phyloP scores from a whole-genome alignment of 2,329 filamentous ascomycete genomes.

The Ceratocystis albifundus region DNA sequence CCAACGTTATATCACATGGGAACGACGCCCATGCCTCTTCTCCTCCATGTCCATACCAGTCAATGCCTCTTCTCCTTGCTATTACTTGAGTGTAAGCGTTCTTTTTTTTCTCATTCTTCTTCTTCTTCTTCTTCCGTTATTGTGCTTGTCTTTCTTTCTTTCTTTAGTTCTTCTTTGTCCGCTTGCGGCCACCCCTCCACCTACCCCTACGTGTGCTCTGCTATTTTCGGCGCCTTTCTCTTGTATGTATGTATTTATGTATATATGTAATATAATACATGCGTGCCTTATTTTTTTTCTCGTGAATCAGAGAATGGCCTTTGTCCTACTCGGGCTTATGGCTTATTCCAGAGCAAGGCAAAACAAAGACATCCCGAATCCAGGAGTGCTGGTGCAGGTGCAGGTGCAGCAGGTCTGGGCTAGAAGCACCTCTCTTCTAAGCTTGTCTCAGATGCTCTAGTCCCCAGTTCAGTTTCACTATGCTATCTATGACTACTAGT shows the following conservation, averaged over 20 bases:
- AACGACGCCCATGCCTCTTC: too few species aligned
- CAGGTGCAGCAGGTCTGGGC: too few species aligned
- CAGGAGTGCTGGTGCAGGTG: not conserved
- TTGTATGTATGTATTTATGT: not conserved
- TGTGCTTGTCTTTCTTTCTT: not conserved
- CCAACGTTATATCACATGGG: not conserved
- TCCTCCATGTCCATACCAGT: too few species aligned
- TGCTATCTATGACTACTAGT: too few species aligned
- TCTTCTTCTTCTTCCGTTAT: not conserved
- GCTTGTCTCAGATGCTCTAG: not conserved
- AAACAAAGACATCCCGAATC: not conserved
- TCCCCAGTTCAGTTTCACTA: not conserved
- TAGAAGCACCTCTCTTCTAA: not conserved
- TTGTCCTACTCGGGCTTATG: not conserved
- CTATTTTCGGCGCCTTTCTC: slow-evolving; percentile 6
- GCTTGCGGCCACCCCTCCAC: not conserved
- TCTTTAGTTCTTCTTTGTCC: not conserved
- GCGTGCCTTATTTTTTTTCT: too few species aligned
- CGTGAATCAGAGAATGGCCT: too few species aligned
- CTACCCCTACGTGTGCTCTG: too few species aligned
- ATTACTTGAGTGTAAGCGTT: not conserved
- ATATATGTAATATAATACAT: not conserved
- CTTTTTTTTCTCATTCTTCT: too few species aligned
- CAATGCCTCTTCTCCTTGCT: too few species aligned
- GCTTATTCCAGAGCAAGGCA: not conserved